phyloP scores from a whole-genome alignment of 2,329 filamentous ascomycete genomes.

The Raffaelea arxii region DNA sequence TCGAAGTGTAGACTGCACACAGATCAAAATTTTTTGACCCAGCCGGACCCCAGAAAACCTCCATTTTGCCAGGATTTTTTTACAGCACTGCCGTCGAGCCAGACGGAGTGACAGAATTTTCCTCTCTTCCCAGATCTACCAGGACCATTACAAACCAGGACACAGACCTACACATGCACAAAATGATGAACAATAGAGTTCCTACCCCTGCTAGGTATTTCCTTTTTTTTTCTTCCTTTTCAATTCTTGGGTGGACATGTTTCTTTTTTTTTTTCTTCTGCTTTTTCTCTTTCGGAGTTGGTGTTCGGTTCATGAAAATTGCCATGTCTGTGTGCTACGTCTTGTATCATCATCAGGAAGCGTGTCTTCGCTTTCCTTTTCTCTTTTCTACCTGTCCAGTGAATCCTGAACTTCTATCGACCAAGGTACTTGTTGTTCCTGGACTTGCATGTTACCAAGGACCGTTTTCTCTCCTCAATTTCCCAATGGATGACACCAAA shows the following conservation, averaged over 20 bases:
- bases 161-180: conserved; percentile 47
- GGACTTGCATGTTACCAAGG: not conserved
- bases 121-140: not conserved
- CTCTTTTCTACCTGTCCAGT: not conserved
- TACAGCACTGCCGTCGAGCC: conserved; percentile 2
- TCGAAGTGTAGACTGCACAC: conserved; percentile 2
- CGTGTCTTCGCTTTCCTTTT: not conserved
- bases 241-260: conserved; percentile 30
- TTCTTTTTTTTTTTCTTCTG: conserved; percentile 16
- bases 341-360: not conserved
- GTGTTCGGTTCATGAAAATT: conserved; percentile 12
- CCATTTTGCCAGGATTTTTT: conserved; percentile 3
- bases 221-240: conserved; percentile 38
- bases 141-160: conserved; percentile 35
- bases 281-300: conserved; percentile 17
- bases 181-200: no score
- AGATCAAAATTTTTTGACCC: not conserved
- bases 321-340: not conserved
- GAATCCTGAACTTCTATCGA: not conserved
- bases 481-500: not conserved
- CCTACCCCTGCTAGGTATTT: conserved; percentile 52
- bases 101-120: conserved; percentile 1
- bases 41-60: not conserved
- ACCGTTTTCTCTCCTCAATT: not conserved
- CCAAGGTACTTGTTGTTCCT: not conserved